Percentiles rank a stretch among this genome's conserved stretches.
These are phyloP conservation scores for Grosmannia clavigera DNA, from an alignment of 2,329 filamentous ascomycete genomes.

Conservation along the genomic window DNA sequence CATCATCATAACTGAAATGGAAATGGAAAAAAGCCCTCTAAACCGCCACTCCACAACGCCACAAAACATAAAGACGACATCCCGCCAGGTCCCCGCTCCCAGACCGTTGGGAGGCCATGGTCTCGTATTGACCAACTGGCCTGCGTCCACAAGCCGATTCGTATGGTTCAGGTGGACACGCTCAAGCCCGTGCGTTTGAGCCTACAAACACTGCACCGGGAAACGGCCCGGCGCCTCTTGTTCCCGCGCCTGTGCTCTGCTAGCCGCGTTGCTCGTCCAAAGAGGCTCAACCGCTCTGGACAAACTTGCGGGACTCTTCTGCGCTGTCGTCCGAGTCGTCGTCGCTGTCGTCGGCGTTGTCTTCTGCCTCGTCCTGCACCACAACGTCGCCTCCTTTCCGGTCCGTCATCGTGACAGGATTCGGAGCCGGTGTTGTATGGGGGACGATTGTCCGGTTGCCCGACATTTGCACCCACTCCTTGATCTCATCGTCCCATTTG, in stretches of 20 bases:
- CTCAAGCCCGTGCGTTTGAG: too few species aligned
- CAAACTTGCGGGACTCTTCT: not conserved
- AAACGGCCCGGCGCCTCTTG: too few species aligned
- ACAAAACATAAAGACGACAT: not conserved
- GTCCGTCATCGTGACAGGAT: not conserved
- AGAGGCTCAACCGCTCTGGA: not conserved
- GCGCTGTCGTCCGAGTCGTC: not conserved
- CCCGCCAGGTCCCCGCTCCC: not conserved
- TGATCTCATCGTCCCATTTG: slow-evolving; percentile 42
- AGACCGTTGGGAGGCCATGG: not conserved
- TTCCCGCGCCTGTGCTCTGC: too few species aligned
- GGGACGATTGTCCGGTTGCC: not conserved
- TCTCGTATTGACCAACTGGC: not conserved
- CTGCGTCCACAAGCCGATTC: too few species aligned
- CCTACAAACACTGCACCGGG: too few species aligned
- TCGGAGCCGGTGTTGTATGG: not conserved
- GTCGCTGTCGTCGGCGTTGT: not conserved
- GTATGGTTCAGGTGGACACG: too few species aligned
- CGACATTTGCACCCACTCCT: slow-evolving; percentile 36
- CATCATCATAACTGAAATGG: not conserved
- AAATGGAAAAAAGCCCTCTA: not conserved
- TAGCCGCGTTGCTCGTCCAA: not conserved
- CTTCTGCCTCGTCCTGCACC: not conserved
- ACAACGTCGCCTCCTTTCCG: not conserved
- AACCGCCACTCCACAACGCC: not conserved